Evolutionary conservation across 345 rosid genomes (phyloP).

Genomic region (Populus deltoides): DNA sequence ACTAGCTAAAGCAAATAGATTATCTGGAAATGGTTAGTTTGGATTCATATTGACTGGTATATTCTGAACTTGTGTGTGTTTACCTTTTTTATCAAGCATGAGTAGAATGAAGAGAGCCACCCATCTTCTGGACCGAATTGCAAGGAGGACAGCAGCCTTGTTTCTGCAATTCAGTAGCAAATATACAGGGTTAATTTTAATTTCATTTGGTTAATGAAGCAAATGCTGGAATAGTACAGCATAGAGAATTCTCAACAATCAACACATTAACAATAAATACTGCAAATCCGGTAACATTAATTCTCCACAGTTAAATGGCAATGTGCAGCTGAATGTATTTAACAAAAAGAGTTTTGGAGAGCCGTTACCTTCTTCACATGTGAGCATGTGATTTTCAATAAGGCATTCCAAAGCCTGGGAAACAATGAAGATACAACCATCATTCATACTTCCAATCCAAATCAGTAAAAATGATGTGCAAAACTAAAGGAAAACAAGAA

Average conservation of each 20-base stretch:
- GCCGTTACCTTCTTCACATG: conserved; percentile 77
- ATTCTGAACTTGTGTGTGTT: not conserved
- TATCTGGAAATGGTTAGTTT: not conserved
- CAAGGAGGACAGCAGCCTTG: conserved; percentile 68
- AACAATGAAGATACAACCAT: conserved; percentile 11
- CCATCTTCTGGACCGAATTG: conserved; percentile 85
- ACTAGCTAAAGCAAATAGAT: conserved; percentile 3
- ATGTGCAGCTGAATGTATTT: not conserved
- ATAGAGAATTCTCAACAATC: not conserved
- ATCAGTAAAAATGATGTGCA: not conserved
- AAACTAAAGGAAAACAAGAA: not conserved
- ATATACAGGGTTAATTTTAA: not conserved
- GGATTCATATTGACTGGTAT: not conserved
- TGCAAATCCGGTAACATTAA: not conserved
- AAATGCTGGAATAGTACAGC: not conserved
- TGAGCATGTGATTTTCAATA: conserved; percentile 89
- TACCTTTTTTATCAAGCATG: conserved; percentile 92
- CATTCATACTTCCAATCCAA: not conserved
- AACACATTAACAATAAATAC: not conserved
- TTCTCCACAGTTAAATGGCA: not conserved
- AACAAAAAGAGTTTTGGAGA: conserved; percentile 7
- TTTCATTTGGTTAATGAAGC: not conserved
- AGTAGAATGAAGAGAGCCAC: conserved; percentile 91
- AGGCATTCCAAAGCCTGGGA: conserved; percentile 96
- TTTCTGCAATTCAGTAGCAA: conserved; percentile 45